A percentile compares a stretch with the other conserved stretches of the same genome.
These are phyloP conservation scores for Amanita subjunquillea DNA, from an alignment of 768 basidiomycete species.

Conservation along the genomic window DNA sequence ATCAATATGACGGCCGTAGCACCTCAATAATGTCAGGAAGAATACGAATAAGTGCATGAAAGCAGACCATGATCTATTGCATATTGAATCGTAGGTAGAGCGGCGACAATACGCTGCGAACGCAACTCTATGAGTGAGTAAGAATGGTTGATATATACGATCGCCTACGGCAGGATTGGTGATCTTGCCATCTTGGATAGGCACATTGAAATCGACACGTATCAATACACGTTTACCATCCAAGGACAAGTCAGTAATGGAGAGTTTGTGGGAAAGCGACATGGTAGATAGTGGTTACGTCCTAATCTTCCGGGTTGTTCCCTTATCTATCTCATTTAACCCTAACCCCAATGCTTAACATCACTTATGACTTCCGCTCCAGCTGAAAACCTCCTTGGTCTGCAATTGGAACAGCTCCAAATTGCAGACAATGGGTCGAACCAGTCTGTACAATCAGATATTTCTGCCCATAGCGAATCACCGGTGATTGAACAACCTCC, in stretches of 20 bases:
- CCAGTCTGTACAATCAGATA: background rate
- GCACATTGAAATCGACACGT: conserved; percentile 95
- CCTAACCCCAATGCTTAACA: background rate
- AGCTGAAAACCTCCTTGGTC: conserved; percentile 9
- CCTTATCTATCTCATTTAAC: conserved; percentile 3
- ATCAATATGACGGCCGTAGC: conserved; percentile 83
- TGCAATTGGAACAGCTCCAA: conserved; percentile 12
- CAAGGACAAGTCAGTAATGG: conserved; percentile 86
- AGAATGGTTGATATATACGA: conserved; percentile 10
- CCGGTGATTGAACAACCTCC: conserved; percentile 12
- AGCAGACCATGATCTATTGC: conserved; percentile 67
- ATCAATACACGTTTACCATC: conserved; percentile 84
- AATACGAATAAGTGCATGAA: conserved; percentile 2
- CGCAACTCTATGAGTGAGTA: conserved; percentile 8
- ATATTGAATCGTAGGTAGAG: conserved; percentile 90
- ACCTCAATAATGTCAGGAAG: conserved; percentile 29
- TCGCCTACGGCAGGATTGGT: conserved; percentile 86
- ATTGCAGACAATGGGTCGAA: conserved; percentile 2
- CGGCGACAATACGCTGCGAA: conserved; percentile 87
- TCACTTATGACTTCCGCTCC: background rate
- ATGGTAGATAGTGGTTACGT: conserved; percentile 31
- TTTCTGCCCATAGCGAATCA: background rate
- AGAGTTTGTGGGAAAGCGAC: conserved; percentile 93
- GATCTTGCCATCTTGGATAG: conserved; percentile 83
- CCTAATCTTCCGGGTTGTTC: background rate